Evolutionary conservation across 1,284 basidiomycete genomes (phyloP), one percentile per base, ranked within the genome.

Genomic region (Marasmius tenuissimus): DNA sequence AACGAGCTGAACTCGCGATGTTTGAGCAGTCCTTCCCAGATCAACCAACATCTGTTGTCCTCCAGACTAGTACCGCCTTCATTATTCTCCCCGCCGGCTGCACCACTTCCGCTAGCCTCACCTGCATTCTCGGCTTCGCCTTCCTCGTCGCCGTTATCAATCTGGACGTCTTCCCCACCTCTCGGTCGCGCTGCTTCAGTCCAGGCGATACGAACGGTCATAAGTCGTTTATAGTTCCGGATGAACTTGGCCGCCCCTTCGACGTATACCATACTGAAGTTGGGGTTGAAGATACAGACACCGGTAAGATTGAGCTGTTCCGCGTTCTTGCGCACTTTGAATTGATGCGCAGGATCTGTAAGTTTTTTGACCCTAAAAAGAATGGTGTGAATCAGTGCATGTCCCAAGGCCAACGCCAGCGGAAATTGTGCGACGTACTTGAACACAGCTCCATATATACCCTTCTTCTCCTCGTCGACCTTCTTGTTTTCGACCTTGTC

Each of bases 291-390:
- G 68, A 98, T 89, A 69, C 91, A 92, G 22, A 97, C 78, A 4
- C 97, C 97, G 0, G 93, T 92, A 16, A 99, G 81, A 63, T 86
- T 88, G 72, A 91, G 82, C 74, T 98, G 95, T 72, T 97, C 90
- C 2, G 97, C 97, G 70, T 98, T 99, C 81, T 93, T 94, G 63
- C 93, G 88, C 47, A 98, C 93, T 79, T 99, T 99, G 84, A 96
- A 98, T 65, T 92, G 90, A 71, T 99, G 97, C 14, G 93, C 84
- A 0, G 92, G 94, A 73, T 98, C 95, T n/a, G 89, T 85, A 51
- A 99, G 86, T 61, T 88, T 92, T 71, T 92, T 91, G 67, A 99
- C 84, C 76, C 93, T 94, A 67, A 8, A 47, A 61, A 60, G 42
- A 39, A 59, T 42, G 39, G 51, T 61, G 18, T 20, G 39, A 59